These are phyloP conservation scores for Diplosphaera chodatii DNA, from an alignment of 139 green algal species.

Conservation along the genomic window DNA sequence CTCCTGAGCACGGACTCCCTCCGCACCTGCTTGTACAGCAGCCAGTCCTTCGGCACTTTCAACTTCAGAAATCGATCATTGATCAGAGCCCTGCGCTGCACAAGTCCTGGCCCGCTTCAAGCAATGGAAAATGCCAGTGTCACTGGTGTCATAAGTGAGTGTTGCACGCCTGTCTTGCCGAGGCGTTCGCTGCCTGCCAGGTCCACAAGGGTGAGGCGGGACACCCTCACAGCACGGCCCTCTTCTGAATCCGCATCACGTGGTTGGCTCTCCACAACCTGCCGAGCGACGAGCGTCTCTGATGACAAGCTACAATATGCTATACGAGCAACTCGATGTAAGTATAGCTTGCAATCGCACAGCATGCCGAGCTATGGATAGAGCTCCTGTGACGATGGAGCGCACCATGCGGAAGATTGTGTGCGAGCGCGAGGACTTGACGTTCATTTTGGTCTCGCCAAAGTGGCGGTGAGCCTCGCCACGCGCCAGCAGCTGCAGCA, in stretches of 20 bases:
- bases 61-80: too few species aligned
- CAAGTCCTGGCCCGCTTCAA: too few species aligned
- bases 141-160: too few species aligned
- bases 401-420: conserved; percentile 95
- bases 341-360: too few species aligned
- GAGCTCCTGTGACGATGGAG: too few species aligned
- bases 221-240: conserved; percentile 65
- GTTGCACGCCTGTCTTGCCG: conserved; percentile 72
- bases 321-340: too few species aligned
- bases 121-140: too few species aligned
- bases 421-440: conserved; percentile 77
- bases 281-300: too few species aligned
- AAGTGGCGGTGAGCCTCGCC: conserved; percentile 78
- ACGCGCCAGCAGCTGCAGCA: conserved; percentile 70
- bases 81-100: too few species aligned
- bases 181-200: conserved; percentile 86
- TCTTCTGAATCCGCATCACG: conserved; percentile 39
- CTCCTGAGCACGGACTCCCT: conserved; percentile 91
- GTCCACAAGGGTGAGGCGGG: conserved; percentile 85
- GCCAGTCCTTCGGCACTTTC: too few species aligned
- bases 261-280: conserved; percentile 72
- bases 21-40: conserved; percentile 32
- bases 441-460: conserved; percentile 96
- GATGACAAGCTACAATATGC: too few species aligned
- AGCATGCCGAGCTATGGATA: too few species aligned